Conservation (phyloP, 805 yeast genomes). For the Alloascoidea africana region DNA sequence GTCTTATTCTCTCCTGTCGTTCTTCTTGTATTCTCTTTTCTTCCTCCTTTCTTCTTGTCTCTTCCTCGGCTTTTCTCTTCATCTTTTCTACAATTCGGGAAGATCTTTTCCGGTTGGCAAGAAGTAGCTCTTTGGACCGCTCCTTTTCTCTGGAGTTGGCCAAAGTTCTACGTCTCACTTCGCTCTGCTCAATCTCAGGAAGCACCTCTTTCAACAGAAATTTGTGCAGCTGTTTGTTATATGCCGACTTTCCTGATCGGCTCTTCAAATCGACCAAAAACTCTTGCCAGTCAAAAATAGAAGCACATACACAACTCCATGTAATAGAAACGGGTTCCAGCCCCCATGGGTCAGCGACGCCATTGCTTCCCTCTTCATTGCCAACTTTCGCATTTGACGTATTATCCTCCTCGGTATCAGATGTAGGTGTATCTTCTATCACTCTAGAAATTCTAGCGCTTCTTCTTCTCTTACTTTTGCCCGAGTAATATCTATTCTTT, state of each 20-base stretch:
- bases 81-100: not conserved
- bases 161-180: not conserved
- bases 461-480: conserved; percentile 2
- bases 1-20: not conserved
- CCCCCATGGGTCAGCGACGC: conserved; percentile 5
- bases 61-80: conserved; percentile 1
- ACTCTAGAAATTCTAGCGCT: conserved; percentile 1
- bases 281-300: conserved; percentile 14
- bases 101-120: not conserved
- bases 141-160: conserved; percentile 1
- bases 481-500: conserved; percentile 1
- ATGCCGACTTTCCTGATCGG: conserved; percentile 5
- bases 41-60: not conserved
- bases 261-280: conserved; percentile 10
- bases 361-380: conserved; percentile 7
- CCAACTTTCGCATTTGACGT: conserved; percentile 6
- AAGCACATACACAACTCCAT: conserved; percentile 18
- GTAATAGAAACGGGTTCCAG: conserved; percentile 10
- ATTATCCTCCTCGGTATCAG: conserved; percentile 5
- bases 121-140: not conserved
- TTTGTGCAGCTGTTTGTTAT: conserved; percentile 9
- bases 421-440: conserved; percentile 4
- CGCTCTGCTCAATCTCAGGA: conserved; percentile 12
- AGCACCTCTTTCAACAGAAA: conserved; percentile 11
- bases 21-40: not conserved